These are phyloP conservation scores for Haplosporangium gracile DNA, from an alignment of 192 early-diverging fungal species.

Conservation along the genomic window DNA sequence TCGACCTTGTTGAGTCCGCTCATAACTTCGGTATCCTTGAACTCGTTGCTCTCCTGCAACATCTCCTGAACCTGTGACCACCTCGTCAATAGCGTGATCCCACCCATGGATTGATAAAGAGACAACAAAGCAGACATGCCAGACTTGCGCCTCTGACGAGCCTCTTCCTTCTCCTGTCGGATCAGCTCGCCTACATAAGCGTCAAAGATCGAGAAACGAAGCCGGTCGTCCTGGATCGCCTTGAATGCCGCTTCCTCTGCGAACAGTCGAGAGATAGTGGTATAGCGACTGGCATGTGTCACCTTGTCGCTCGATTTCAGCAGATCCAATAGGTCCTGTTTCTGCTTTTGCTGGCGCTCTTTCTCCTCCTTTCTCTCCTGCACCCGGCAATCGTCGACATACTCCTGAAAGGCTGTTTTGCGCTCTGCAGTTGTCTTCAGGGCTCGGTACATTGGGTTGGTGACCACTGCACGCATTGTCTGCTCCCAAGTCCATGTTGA, in stretches of 20 bases:
- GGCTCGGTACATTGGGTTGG: conserved; percentile 86
- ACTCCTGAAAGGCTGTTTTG: conserved; percentile 84
- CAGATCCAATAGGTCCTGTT: conserved; percentile 31
- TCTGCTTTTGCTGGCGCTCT: conserved; percentile 30
- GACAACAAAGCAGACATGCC: conserved; percentile 72
- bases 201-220: conserved; percentile 76
- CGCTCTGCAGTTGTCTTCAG: conserved; percentile 86
- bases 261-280: conserved; percentile 64
- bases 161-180: conserved; percentile 76
- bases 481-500: conserved; percentile 95
- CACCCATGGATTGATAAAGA: conserved; percentile 66
- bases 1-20: conserved; percentile 85
- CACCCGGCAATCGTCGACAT: conserved; percentile 69
- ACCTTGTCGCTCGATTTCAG: conserved; percentile 38
- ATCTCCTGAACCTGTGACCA: conserved; percentile 70
- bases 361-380: conserved; percentile 68
- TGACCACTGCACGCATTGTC: conserved; percentile 86
- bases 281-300: conserved; percentile 44
- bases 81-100: conserved; percentile 69
- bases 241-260: conserved; percentile 72
- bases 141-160: conserved; percentile 69
- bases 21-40: conserved; percentile 58
- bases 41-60: conserved; percentile 66
- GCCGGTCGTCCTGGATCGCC: conserved; percentile 69
- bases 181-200: conserved; percentile 78